phyloP scores from a whole-genome alignment of 2,329 filamentous ascomycete genomes.

The Colletotrichum brevisporum region DNA sequence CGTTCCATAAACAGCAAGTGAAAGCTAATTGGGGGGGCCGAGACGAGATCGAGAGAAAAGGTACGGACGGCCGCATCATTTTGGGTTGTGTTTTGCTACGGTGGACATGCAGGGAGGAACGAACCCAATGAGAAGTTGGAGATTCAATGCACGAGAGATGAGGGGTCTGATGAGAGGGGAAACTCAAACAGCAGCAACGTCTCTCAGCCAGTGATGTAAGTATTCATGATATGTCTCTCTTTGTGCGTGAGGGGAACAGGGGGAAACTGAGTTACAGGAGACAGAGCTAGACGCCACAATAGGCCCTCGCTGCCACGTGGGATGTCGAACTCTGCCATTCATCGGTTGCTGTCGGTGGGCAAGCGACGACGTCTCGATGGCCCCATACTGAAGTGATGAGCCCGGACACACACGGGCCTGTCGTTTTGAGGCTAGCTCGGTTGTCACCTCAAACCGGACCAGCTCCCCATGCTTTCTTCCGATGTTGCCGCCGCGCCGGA shows the following conservation, averaged over 20 bases:
- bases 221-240: slow-evolving; percentile 6
- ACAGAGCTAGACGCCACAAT: slow-evolving; percentile 19
- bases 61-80: neutral
- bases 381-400: slow-evolving; percentile 6
- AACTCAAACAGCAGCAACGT: slow-evolving; percentile 26
- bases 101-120: neutral
- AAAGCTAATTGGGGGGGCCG: slow-evolving; percentile 6
- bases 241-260: neutral
- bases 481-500: slow-evolving; percentile 25
- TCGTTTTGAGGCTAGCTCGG: slow-evolving; percentile 30
- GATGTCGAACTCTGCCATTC: slow-evolving; percentile 19
- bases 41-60: neutral
- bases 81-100: slow-evolving; percentile 4
- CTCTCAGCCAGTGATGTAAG: neutral
- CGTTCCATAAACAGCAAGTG: neutral
- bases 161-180: slow-evolving; percentile 1
- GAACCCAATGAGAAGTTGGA: slow-evolving; percentile 27
- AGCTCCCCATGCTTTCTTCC: slow-evolving; percentile 38
- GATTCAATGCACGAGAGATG: slow-evolving; percentile 27
- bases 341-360: slow-evolving; percentile 19
- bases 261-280: neutral
- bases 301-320: slow-evolving; percentile 32
- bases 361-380: neutral
- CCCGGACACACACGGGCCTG: neutral
- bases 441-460: slow-evolving; percentile 38